phyloP scores from a whole-genome alignment of 441 rosid species.

The Gossypium lobatum region DNA sequence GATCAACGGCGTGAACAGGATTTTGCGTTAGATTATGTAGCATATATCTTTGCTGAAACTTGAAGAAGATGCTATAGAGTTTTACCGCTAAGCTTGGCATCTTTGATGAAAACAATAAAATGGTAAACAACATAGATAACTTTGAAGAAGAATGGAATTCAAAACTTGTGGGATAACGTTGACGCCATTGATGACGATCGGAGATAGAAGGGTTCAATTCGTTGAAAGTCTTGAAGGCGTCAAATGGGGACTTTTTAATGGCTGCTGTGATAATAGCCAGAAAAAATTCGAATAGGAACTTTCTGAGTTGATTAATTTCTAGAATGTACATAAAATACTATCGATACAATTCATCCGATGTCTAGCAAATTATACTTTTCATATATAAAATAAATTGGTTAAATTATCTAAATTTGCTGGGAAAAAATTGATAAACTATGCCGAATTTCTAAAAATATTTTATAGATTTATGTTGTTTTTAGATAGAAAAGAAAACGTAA shows the following conservation, averaged over 20 bases:
- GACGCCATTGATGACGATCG: constrained; percentile 11
- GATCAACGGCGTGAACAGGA: constrained; percentile 25
- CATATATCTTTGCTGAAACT: constrained; percentile 46
- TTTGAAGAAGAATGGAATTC: not conserved
- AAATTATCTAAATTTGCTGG: no score
- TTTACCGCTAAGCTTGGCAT: constrained; percentile 57
- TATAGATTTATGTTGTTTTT: no score
- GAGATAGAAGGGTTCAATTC: not conserved
- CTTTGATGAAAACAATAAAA: not conserved
- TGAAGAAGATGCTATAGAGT: constrained; percentile 60
- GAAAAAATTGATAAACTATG: no score
- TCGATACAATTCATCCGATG: no score
- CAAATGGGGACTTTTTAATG: not conserved
- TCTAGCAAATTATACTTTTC: no score
- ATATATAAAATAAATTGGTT: no score
- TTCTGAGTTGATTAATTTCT: not conserved
- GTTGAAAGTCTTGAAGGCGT: constrained; percentile 5
- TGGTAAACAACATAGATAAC: not conserved
- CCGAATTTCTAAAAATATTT: no score
- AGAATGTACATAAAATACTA: not conserved
- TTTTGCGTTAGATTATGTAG: constrained; percentile 39
- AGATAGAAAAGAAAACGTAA: no score
- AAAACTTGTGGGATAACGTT: not conserved
- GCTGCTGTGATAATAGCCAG: not conserved
- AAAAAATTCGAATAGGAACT: not conserved